Evolutionary conservation across 2,329 filamentous ascomycete genomes (phyloP).

Genomic region (Talaromyces amestolkiae): DNA sequence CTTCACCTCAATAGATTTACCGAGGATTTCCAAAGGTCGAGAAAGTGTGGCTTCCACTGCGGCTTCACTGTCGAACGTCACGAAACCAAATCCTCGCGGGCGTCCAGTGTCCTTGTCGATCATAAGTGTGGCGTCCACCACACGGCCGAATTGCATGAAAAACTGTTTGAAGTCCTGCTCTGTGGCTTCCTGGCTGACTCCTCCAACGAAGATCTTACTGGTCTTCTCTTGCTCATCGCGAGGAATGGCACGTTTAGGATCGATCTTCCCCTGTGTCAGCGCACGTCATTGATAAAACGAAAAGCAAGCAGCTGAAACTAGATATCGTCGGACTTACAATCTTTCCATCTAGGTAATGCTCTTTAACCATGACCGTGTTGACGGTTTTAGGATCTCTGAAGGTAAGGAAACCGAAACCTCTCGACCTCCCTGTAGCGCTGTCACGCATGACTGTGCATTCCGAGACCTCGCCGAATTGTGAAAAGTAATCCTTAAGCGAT

Average conservation of each 20-base stretch:
- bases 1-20: slow-evolving; percentile 97
- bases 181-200: slow-evolving; percentile 94
- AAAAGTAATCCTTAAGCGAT: slow-evolving; percentile 94
- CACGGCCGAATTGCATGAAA: slow-evolving; percentile 93
- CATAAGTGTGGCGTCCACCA: slow-evolving; percentile 97
- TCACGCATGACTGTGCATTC: slow-evolving; percentile 99
- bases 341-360: slow-evolving; percentile 96
- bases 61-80: slow-evolving; percentile 94
- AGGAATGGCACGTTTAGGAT: slow-evolving; percentile 95
- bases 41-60: slow-evolving; percentile 90
- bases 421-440: slow-evolving; percentile 84
- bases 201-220: slow-evolving; percentile 97
- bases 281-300: not conserved
- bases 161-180: slow-evolving; percentile 96
- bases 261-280: slow-evolving; percentile 64
- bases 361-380: slow-evolving; percentile 99
- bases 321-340: slow-evolving; percentile 65
- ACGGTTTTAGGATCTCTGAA: slow-evolving; percentile 98
- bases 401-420: slow-evolving; percentile 95
- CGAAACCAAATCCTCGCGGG: slow-evolving; percentile 93
- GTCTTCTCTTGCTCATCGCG: slow-evolving; percentile 98
- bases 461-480: slow-evolving; percentile 92
- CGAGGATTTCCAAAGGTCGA: slow-evolving; percentile 82
- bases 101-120: slow-evolving; percentile 99
- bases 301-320: not conserved